Conservation (phyloP, 129 eudicot genomes). For the Heracleum sosnowskyi region DNA sequence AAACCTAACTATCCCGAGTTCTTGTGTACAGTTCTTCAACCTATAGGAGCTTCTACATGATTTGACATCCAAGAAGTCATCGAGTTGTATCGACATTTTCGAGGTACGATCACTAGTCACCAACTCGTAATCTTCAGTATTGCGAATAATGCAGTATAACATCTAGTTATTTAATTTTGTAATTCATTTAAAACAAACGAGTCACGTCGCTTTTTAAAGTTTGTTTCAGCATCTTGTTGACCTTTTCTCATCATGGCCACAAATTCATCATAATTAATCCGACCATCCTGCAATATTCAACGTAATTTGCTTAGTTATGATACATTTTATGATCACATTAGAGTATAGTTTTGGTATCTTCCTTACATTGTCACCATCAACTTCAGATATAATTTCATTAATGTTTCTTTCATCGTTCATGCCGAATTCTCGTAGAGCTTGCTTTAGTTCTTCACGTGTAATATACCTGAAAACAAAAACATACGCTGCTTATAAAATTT, state of each 20-base stretch:
- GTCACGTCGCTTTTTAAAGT: slow-evolving; percentile 58
- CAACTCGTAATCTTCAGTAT: neutral
- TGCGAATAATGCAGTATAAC: neutral
- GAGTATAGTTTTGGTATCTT: neutral
- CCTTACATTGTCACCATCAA: slow-evolving; percentile 71
- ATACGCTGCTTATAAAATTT: neutral
- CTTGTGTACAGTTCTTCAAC: neutral
- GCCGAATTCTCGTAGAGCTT: slow-evolving; percentile 65
- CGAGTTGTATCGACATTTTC: neutral
- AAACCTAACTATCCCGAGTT: neutral
- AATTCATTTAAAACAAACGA: neutral
- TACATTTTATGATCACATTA: neutral
- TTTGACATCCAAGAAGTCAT: neutral
- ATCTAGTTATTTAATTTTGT: neutral
- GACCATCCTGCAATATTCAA: slow-evolving; percentile 60
- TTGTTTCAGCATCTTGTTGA: slow-evolving; percentile 44
- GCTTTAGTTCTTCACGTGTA: slow-evolving; percentile 72
- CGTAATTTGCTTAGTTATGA: neutral
- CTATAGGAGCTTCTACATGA: neutral
- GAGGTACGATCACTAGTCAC: neutral
- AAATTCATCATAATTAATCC: slow-evolving; percentile 84
- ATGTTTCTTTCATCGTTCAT: slow-evolving; percentile 59
- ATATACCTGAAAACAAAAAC: slow-evolving; percentile 40
- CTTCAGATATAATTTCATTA: slow-evolving; percentile 63
- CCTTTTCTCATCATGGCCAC: slow-evolving; percentile 94